These are phyloP conservation scores for Vitis hybrid DNA, from an alignment of 177 flowering plant species.

Conservation along the genomic window DNA sequence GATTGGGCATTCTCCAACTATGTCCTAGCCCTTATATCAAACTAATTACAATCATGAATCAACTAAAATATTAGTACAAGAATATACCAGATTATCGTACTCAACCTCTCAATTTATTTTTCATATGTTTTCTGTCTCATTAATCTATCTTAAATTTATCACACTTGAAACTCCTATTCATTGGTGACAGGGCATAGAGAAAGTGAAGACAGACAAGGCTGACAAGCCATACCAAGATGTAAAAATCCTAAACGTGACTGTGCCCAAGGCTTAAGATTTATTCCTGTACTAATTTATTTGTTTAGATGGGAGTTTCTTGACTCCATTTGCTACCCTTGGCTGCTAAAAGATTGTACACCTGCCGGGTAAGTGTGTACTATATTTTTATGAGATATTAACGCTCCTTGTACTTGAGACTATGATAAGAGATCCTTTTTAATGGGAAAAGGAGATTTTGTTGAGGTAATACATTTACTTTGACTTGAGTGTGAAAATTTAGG, in stretches of 20 bases:
- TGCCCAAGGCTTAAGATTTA: slow-evolving; percentile 61
- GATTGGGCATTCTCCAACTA: too few species aligned
- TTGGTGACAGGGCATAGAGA: slow-evolving; percentile 74
- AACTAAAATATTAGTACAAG: too few species aligned
- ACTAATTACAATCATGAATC: too few species aligned
- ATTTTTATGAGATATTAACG: neutral
- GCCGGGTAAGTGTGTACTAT: neutral
- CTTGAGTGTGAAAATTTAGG: too few species aligned
- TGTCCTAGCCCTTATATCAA: too few species aligned
- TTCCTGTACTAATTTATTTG: neutral
- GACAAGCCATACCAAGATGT: slow-evolving; percentile 95
- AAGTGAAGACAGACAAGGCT: slow-evolving; percentile 85
- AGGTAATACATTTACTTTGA: too few species aligned
- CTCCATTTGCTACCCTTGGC: neutral
- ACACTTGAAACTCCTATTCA: neutral
- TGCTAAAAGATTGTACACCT: neutral
- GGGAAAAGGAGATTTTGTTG: too few species aligned
- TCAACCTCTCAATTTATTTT: neutral
- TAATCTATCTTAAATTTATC: neutral
- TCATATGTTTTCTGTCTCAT: neutral
- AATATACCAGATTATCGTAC: too few species aligned
- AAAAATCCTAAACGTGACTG: slow-evolving; percentile 87
- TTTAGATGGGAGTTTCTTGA: neutral
- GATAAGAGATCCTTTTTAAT: neutral
- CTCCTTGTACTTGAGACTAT: neutral